Conservation (phyloP, 192 early-diverging fungal species). For the Linnemannia exigua region DNA sequence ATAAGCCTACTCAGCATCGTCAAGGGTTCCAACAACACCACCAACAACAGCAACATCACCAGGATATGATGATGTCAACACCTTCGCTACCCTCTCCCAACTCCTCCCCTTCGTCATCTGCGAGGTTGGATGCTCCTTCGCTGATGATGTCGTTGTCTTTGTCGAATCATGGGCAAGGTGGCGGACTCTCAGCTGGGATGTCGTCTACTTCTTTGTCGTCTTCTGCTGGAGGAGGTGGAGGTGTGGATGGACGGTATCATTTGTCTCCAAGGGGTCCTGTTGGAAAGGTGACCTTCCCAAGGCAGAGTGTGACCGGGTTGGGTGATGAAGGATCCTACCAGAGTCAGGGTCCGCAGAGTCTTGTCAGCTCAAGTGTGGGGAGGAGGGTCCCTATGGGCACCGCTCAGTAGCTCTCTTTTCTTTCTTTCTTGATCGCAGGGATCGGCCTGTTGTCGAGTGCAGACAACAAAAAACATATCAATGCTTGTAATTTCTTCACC, state of each 20-base stretch:
- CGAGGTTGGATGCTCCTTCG: slow-evolving; percentile 38
- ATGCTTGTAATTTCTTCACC: not conserved
- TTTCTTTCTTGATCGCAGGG: no score
- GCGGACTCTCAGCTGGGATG: not conserved
- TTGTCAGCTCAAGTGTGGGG: no score
- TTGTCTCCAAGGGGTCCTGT: slow-evolving; percentile 19
- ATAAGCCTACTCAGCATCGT: not conserved
- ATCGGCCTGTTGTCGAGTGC: no score
- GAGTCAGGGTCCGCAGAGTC: not conserved
- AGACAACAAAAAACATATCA: no score
- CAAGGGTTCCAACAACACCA: not conserved
- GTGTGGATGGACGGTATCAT: slow-evolving; percentile 17
- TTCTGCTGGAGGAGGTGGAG: not conserved
- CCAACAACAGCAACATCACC: slow-evolving; percentile 14
- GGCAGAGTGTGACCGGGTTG: slow-evolving; percentile 16
- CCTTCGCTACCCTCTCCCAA: slow-evolving; percentile 43
- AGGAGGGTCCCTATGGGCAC: no score
- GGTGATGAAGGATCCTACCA: slow-evolving; percentile 14
- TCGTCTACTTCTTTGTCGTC: not conserved
- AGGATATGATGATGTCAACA: slow-evolving; percentile 47
- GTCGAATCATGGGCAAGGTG: slow-evolving; percentile 27
- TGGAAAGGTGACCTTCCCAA: not conserved
- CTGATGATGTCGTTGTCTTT: slow-evolving; percentile 6
- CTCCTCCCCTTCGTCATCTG: slow-evolving; percentile 40
- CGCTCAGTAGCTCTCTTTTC: not conserved